Percentiles rank a stretch among this genome's conserved stretches.
Evolutionary conservation across 2,329 filamentous ascomycete genomes (phyloP).

Genomic region (Lecanicillium sp.): DNA sequence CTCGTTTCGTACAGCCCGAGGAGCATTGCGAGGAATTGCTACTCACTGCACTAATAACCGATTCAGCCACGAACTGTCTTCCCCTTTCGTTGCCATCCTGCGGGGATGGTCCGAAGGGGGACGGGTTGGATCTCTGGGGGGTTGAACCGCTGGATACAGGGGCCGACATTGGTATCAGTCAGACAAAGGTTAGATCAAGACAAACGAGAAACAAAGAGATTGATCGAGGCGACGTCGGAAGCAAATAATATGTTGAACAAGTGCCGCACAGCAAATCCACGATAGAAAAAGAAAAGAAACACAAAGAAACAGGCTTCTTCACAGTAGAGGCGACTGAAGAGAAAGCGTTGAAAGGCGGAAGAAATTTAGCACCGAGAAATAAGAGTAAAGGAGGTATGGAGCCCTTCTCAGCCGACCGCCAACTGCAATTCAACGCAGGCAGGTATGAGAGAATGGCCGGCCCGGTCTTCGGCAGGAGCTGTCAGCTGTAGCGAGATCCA

Average conservation of each 20-base stretch:
- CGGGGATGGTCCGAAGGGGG: conserved; percentile 1
- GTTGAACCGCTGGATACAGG: conserved; percentile 19
- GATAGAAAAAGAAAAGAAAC: conserved; percentile 19
- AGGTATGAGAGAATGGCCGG: conserved; percentile 6
- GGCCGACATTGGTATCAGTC: conserved; percentile 20
- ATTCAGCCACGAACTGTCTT: background rate
- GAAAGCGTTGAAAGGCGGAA: conserved; percentile 4
- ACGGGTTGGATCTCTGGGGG: conserved; percentile 15
- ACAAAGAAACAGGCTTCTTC: conserved; percentile 11
- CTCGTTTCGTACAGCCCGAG: too few relatives aligned
- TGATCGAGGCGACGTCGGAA: background rate
- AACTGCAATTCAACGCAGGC: too few relatives aligned
- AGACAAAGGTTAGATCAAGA: conserved; percentile 6
- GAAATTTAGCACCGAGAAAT: conserved; percentile 2
- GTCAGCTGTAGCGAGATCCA: conserved; percentile 3
- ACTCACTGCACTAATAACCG: background rate
- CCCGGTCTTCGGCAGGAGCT: conserved; percentile 5
- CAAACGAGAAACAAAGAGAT: conserved; percentile 9
- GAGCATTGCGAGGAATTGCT: too few relatives aligned
- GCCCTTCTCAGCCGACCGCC: background rate
- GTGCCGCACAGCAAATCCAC: conserved; percentile 17
- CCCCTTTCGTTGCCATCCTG: conserved; percentile 1
- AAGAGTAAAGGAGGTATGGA: conserved; percentile 3
- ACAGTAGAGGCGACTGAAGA: conserved; percentile 10
- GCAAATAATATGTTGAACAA: conserved; percentile 18